A percentile compares a stretch with the other conserved stretches of the same genome.
phyloP scores from a whole-genome alignment of 2,329 filamentous ascomycete species.

The Decorospora gaudefroyi region DNA sequence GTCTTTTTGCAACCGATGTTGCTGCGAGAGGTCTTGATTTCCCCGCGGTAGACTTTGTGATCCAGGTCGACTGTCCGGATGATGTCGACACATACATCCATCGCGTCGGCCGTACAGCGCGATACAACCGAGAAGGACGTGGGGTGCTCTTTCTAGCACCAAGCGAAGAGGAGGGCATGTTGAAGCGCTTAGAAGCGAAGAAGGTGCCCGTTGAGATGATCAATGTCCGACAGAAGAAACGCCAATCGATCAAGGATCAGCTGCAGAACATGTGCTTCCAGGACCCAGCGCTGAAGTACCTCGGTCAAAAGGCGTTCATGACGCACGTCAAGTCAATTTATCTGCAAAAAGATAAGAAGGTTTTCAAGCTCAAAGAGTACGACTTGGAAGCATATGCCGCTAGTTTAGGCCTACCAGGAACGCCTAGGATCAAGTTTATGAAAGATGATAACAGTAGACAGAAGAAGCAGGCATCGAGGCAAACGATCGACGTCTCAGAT shows the following conservation, averaged over 20 bases:
- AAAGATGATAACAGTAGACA: constrained; percentile 87
- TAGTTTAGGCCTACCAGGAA: constrained; percentile 85
- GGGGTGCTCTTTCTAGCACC: constrained; percentile 92
- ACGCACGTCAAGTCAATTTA: constrained; percentile 85
- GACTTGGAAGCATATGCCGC: constrained; percentile 84
- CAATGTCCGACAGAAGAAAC: constrained; percentile 86
- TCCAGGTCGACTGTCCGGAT: constrained; percentile 97
- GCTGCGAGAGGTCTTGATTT: constrained; percentile 94
- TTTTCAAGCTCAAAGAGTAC: constrained; percentile 82
- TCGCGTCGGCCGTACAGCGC: constrained; percentile 89
- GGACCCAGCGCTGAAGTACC: constrained; percentile 88
- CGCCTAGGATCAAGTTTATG: constrained; percentile 89
- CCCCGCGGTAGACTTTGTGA: constrained; percentile 95
- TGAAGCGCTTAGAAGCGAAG: constrained; percentile 81
- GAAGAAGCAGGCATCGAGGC: constrained; percentile 82
- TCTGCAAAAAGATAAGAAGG: constrained; percentile 86
- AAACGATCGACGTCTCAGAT: constrained; percentile 61
- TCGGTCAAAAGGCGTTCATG: constrained; percentile 94
- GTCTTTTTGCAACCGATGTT: constrained; percentile 93
- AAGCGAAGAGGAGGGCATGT: constrained; percentile 89
- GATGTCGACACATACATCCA: constrained; percentile 98
- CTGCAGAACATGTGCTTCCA: constrained; percentile 96
- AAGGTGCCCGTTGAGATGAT: constrained; percentile 88
- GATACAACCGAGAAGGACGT: constrained; percentile 83
- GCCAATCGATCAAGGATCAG: constrained; percentile 80